Conservation (phyloP, 2,329 filamentous ascomycete genomes). For the Nemania sp. region DNA sequence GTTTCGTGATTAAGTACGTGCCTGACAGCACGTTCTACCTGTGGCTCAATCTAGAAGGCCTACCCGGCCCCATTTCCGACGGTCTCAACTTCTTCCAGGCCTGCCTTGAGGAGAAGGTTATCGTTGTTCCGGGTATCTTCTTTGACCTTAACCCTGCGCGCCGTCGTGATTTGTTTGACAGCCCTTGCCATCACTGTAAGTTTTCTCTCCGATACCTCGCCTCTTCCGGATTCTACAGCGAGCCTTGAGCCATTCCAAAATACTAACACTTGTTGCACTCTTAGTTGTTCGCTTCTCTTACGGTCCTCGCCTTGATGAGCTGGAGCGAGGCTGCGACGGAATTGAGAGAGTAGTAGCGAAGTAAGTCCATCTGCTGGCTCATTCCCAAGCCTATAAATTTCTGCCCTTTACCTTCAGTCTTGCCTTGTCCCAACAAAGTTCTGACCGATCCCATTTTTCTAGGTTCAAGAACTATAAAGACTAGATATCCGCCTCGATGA, state of each 20-base stretch:
- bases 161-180: constrained; percentile 91
- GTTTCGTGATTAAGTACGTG: constrained; percentile 84
- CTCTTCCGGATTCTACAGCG: background rate
- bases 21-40: constrained; percentile 97
- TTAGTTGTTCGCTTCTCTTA: constrained; percentile 83
- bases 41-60: constrained; percentile 74
- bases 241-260: background rate
- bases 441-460: constrained; percentile 22
- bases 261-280: constrained; percentile 11
- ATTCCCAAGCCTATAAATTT: background rate
- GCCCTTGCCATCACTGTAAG: constrained; percentile 85
- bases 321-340: constrained; percentile 83
- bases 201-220: background rate
- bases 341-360: constrained; percentile 85
- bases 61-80: constrained; percentile 87
- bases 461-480: constrained; percentile 48
- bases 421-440: background rate
- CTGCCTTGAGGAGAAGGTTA: constrained; percentile 92
- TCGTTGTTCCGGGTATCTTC: constrained; percentile 97
- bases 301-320: constrained; percentile 81
- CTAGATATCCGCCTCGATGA: background rate
- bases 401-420: background rate
- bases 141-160: constrained; percentile 95
- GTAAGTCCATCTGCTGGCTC: constrained; percentile 56
- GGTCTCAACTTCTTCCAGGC: constrained; percentile 97